Base-by-base conservation (phyloP, 2,329 filamentous ascomycete genomes). In the Verticillium albo-atrum region DNA sequence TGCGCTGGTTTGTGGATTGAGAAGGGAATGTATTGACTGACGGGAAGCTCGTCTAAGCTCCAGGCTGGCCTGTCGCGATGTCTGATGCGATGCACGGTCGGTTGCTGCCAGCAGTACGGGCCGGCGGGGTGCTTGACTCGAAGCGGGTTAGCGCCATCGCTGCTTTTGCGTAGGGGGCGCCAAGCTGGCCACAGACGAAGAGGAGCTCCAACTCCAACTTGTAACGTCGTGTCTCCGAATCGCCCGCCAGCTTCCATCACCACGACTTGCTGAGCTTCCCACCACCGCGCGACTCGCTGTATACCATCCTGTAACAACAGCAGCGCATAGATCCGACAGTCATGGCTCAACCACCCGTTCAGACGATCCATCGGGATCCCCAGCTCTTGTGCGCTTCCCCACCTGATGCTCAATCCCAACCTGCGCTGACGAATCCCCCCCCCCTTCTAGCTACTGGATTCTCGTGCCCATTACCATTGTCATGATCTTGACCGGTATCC, bases 341-440 rank as follows among this genome's bases (percentile, higher is more conserved):
- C 57, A 98, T 98, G 94, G 89, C 90, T 68, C 88, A 95, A 79
- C 82, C 89, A 66, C 85, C 90, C 66, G 89, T 91, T 68, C 95
- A 99, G 82, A 95, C 92, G 81, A 97, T 99, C 85, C 90, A 96
- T 80, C 79, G 95, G 85, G 96, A 99, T 89, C 94, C 95, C 71
- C 93, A 97, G 78, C 83, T 99, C 66, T 97, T 99, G 95, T 98
- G 81, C 72, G 91, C 76, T 57, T 67, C 59, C 20, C 58, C 23
- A 35, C 61, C 63, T 67, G 42, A 66, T 57, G 52, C 3, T 47
- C 56, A 20, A 4, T 23, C n/a, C 54, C 53, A 62, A 66, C 65
- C 59, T 56, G 63, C 62, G 59, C 72, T 72, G 54, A 68, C 61
- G 20, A 47, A n/a, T 30, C 58, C 58, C 58, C 23, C 61, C 58